Base-by-base conservation (phyloP, 305 asterid genomes). In the Fraxinus nigra region DNA sequence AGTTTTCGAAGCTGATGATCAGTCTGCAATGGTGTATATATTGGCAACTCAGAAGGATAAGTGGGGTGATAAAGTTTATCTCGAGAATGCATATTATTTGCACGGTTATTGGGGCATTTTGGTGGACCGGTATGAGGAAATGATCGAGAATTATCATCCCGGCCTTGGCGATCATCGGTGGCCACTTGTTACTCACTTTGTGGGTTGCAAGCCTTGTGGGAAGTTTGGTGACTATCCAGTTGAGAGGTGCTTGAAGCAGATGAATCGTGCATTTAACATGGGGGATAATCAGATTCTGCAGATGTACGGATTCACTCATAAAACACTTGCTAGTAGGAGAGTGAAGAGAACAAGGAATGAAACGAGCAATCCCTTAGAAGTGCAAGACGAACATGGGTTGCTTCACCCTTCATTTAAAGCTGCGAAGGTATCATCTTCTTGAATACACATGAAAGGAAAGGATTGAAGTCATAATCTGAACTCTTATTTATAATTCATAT, bases 151-250 rank as follows among this genome's bases (percentile, higher is more conserved):
- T 72, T 90, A 84, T 32, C 90, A 83, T 14, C 93, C 93, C 0
- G 93, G 93, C 0, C 33, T 63, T 7, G 93, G 93, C 2, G 93
- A 90, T 61, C 87, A 87, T 28, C 81, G 93, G 16, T 90, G 93
- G 93, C 93, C 93, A 0, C 84, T 90, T 7, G 90, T 90, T 9
- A 88, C 93, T 72, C 93, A 90, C 77, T 90, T 90, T 76, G 93
- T 90, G 83, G 93, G 93, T 3, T 90, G 93, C 75, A 90, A 90
- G 84, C 93, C 93, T 26, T 90, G 93, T 72, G 90, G 87, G 3
- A 90, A 90, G 76, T 85, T 88, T 4, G 91, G 91, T 78, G 93
- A 90, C 84, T 85, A 85, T 61, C 84, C 91, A 0, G 88, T 87
- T 0, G 93, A 90, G 85, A 84, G 89, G 80, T 90, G 93, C 75